Base-by-base conservation (phyloP, 495 filamentous ascomycete genomes). In the Penicillium odoratum region DNA sequence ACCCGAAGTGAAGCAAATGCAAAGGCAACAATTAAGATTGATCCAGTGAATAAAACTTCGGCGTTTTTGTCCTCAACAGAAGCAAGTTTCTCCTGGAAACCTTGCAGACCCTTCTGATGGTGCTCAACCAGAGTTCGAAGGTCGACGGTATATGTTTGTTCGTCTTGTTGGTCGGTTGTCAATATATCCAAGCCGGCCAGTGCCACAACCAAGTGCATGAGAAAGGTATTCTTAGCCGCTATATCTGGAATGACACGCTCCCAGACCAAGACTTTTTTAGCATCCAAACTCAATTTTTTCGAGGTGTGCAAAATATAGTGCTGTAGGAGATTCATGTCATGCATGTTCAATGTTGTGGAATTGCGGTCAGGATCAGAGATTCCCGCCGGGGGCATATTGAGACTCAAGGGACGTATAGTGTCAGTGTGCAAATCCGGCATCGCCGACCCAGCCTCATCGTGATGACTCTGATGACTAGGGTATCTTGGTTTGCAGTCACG, bases 221-320 rank as follows among this genome's bases (percentile, higher is more conserved):
- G 25, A 21, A 62, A 58, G 9, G 51, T 21, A 21, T 62, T 55
- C 0, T 26, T 57, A 26, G 55, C 21, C 30, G 59, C 59, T 11
- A 62, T 46, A 33, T 62, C 59, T 5, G 61, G 65, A 38, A 70
- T 59, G 2, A 66, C 63, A 7, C 40, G 53, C 42, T 63, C 51
- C 68, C 65, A 70, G 13, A 63, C 52, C 52, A 56, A 26, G 3
- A 9, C 36, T 61, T 58, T 63, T 8, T 4, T 54, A 15, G 48
- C 31, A 25, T 65, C 40, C 2, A 68, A 34, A 8, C 52, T 53
- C 62, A 68, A 60, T 10, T 57, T 55, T 42, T 57, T 59, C 5
- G 68, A 56, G 15, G 67, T 70, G 21, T 70, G 36, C 44, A 63
- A 33, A 4, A 70, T 54, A 29, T 63, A 70, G 25, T 60, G 60